phyloP scores from a whole-genome alignment of 352 stramenopile species.

The Pythium catenulatum region DNA sequence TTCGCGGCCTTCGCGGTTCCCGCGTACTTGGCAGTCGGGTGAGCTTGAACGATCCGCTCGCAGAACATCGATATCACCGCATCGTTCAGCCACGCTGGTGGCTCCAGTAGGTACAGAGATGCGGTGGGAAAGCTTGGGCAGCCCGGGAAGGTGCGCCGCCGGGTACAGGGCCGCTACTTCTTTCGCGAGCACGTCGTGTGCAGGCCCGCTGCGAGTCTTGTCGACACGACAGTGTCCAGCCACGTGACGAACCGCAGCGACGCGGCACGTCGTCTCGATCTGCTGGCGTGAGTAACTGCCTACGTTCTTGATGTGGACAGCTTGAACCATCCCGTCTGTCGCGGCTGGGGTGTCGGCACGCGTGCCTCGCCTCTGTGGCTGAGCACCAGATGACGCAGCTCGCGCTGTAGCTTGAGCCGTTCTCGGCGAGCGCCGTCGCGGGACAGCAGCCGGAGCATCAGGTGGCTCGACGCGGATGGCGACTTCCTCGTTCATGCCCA shows the following conservation, averaged over 20 bases:
- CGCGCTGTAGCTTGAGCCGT: no score
- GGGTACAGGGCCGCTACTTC: background rate
- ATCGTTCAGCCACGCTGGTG: background rate
- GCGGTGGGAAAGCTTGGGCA: background rate
- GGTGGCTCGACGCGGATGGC: no score
- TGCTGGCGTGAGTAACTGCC: no score
- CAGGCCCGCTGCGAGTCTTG: background rate
- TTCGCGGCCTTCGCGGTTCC: background rate
- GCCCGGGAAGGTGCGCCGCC: background rate
- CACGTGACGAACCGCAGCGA: background rate
- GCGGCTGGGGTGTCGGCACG: no score
- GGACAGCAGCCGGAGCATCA: no score
- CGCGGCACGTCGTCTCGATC: background rate
- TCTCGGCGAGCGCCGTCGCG: no score
- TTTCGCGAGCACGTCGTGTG: background rate
- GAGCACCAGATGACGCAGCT: no score
- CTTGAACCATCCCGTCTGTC: no score
- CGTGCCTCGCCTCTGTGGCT: no score
- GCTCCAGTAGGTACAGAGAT: background rate
- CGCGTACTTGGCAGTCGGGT: background rate
- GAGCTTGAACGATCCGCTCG: no score
- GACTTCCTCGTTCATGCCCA: no score
- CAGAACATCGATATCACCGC: background rate
- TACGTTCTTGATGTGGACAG: no score
- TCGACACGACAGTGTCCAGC: background rate